These are phyloP conservation scores for Xanthoparmelia taractica DNA, from an alignment of 495 filamentous ascomycete species.

Conservation along the genomic window DNA sequence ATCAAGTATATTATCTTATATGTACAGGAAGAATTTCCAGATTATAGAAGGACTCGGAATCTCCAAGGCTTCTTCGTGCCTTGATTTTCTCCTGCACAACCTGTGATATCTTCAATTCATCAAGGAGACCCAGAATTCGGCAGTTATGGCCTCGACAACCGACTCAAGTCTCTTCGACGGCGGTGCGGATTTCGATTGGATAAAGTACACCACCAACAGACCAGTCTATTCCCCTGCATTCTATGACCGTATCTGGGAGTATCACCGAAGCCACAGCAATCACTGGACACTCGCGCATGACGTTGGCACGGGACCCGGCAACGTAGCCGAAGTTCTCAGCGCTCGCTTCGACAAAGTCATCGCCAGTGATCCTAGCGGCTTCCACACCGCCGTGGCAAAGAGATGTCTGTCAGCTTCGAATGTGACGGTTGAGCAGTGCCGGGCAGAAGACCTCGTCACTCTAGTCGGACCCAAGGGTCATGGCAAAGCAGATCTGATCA, in stretches of 20 bases:
- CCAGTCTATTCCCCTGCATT: conserved; percentile 21
- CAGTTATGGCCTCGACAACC: background rate
- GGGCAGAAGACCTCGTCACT: conserved; percentile 24
- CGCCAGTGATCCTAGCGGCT: conserved; percentile 25
- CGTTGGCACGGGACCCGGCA: conserved; percentile 29
- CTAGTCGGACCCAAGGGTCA: conserved; percentile 8
- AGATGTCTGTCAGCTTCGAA: conserved; percentile 12
- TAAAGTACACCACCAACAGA: conserved; percentile 21
- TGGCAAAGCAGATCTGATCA: conserved; percentile 26
- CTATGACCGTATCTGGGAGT: conserved; percentile 22
- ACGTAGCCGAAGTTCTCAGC: conserved; percentile 23
- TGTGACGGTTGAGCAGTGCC: conserved; percentile 17
- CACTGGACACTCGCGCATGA: conserved; percentile 26
- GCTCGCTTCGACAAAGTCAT: conserved; percentile 25
- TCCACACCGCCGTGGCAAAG: conserved; percentile 22
- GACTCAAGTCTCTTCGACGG: conserved; percentile 8
- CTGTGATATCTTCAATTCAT: background rate
- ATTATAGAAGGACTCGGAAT: too few relatives aligned
- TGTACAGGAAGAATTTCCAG: too few relatives aligned
- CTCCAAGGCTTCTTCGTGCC: background rate
- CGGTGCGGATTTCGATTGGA: conserved; percentile 16
- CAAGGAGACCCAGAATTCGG: background rate
- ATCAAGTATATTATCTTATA: too few relatives aligned
- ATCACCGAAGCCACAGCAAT: conserved; percentile 17
- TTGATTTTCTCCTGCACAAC: background rate